Evolutionary conservation across 2,329 filamentous ascomycete species (phyloP), one percentile per base, ranked within the genome.

Genomic region (Paecilomyces formosus): DNA sequence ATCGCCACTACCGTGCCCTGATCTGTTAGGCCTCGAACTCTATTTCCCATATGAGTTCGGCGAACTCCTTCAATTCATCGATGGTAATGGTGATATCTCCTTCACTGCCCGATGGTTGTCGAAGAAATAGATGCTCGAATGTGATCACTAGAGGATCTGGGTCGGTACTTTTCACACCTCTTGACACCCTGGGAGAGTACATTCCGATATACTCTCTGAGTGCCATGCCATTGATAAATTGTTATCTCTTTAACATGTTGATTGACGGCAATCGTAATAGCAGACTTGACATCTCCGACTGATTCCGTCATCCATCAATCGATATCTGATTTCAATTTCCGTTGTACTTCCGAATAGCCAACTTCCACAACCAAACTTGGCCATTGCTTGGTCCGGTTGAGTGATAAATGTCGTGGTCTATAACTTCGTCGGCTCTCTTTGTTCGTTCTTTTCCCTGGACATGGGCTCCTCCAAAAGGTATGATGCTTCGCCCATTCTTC

Each of bases 61-160:
- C 57, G 12, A 58, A 33, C 13, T 31, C 21, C 39, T 55, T 58
- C 33, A 58, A 52, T 1, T 58, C 31, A 30, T 28, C 53, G 15
- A 30, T 52, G 18, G 15, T 13, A n/a, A 58, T 55, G 53, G 18
- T 53, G 45, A 58, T 52, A 30, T 58, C 57, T 53, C n/a, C 22
- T 54, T 58, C 57, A 28, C 24, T 50, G 11, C 39, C 57, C 0
- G 26, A 53, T n/a, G 54, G 54, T 28, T 30, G 26, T 15, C 53
- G 39, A 54, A 58, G 57, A 53, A 56, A 53, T 26, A 58, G 50
- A 39, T 58, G 24, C 8, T 56, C 57, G 30, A 56, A 58, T 52
- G 9, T 7, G 28, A 58, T 56, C 15, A 45, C 51, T 9, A 58
- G 45, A 31, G 57, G 57, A 12, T 52, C 7, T 39, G 28, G 12